phyloP scores from a whole-genome alignment of 1,284 basidiomycete genomes.

The Puccinia brachypodii region DNA sequence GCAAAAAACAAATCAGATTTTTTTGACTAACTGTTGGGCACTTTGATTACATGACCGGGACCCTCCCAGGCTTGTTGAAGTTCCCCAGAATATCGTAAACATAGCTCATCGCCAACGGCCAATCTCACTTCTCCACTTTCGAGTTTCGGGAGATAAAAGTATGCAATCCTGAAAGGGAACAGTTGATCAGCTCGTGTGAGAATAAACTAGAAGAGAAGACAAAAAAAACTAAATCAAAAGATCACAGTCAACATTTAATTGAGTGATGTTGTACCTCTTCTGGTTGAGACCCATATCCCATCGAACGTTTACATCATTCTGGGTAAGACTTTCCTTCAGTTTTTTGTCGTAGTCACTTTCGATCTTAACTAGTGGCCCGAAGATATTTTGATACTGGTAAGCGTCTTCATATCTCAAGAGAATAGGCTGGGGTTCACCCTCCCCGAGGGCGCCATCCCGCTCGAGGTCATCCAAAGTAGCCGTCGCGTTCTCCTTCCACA shows the following conservation, averaged over 20 bases:
- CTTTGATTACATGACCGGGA: slow-evolving; percentile 96
- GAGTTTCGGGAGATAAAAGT: slow-evolving; percentile 92
- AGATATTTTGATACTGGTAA: slow-evolving; percentile 99
- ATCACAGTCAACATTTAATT: neutral
- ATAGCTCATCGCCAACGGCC: slow-evolving; percentile 93
- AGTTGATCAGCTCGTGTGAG: slow-evolving; percentile 21
- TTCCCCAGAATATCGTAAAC: slow-evolving; percentile 84
- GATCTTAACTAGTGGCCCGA: slow-evolving; percentile 97
- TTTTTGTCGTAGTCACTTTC: slow-evolving; percentile 99
- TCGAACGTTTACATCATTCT: slow-evolving; percentile 89
- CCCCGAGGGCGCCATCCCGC: slow-evolving; percentile 86
- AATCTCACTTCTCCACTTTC: slow-evolving; percentile 97
- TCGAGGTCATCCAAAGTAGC: slow-evolving; percentile 95
- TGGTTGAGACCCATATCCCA: slow-evolving; percentile 99
- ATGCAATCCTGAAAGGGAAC: slow-evolving; percentile 66
- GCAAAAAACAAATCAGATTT: neutral
- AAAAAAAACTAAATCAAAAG: neutral
- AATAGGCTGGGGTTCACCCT: slow-evolving; percentile 92
- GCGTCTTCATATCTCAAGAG: slow-evolving; percentile 90
- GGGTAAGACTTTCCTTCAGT: slow-evolving; percentile 96
- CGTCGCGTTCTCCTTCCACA: slow-evolving; percentile 94
- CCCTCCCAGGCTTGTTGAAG: slow-evolving; percentile 92
- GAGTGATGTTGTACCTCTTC: slow-evolving; percentile 65
- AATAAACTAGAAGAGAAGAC: neutral
- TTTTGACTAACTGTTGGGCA: slow-evolving; percentile 81